phyloP scores from a whole-genome alignment of 2,329 filamentous ascomycete genomes.

The Hymenoscyphus fraxineus region DNA sequence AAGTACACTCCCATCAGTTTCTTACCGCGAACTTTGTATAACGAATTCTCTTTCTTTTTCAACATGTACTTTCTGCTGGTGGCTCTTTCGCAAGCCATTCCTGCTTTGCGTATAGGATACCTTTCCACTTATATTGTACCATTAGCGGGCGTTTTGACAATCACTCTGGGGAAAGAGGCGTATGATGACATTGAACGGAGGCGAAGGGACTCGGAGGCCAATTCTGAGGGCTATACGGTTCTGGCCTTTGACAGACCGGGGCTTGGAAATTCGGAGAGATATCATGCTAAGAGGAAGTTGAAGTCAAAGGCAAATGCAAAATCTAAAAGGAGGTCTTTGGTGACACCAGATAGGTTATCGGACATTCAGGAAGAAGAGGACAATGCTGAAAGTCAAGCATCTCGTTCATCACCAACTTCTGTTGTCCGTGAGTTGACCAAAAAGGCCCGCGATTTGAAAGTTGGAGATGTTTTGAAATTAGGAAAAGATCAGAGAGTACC shows the following conservation, averaged over 20 bases:
- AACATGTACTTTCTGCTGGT: slow-evolving; percentile 99
- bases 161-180: slow-evolving; percentile 94
- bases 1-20: slow-evolving; percentile 97
- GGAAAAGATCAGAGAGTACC: slow-evolving; percentile 90
- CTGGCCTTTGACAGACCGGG: slow-evolving; percentile 64
- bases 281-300: slow-evolving; percentile 41
- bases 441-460: slow-evolving; percentile 82
- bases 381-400: slow-evolving; percentile 43
- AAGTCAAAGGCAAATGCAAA: slow-evolving; percentile 45
- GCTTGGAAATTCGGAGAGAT: slow-evolving; percentile 32
- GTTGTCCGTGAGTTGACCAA: slow-evolving; percentile 65
- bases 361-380: slow-evolving; percentile 70
- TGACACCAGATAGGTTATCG: slow-evolving; percentile 47
- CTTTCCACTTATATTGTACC: slow-evolving; percentile 92
- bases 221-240: slow-evolving; percentile 82
- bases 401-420: slow-evolving; percentile 42
- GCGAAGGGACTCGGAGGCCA: slow-evolving; percentile 86
- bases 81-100: slow-evolving; percentile 88
- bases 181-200: slow-evolving; percentile 87
- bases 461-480: slow-evolving; percentile 92
- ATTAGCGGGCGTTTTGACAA: slow-evolving; percentile 82
- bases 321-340: slow-evolving; percentile 33
- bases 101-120: slow-evolving; percentile 85
- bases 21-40: slow-evolving; percentile 89
- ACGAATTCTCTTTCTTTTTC: slow-evolving; percentile 99